Evolutionary conservation across 2,329 filamentous ascomycete species (phyloP), one percentile per base, ranked within the genome.

Genomic region (Colletotrichum magnum): DNA sequence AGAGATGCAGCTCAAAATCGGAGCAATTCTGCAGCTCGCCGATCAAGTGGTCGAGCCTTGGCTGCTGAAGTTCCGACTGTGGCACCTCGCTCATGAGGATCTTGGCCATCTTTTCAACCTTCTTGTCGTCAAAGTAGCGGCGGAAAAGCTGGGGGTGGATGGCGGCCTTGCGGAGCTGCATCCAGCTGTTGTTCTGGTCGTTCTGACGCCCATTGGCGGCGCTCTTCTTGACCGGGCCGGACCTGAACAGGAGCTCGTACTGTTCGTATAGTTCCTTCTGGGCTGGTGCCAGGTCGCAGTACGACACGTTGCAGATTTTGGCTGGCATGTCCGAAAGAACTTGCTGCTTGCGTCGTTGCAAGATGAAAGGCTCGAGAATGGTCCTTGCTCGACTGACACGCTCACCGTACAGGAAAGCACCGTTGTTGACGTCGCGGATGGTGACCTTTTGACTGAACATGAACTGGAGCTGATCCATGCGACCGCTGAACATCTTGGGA

Each of bases 361-460:
- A 84, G 62, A 99, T 96, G 77, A 99, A 99, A 0, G 96, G 96
- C 26, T 95, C 94, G 76, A 99, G 89, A 85, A 99, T 99, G 0
- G 93, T 94, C 63, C 95, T 91, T 2, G 96, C 96, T 52, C 95
- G 89, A 66, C 90, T 89, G 66, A 98, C 96, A 50, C 96, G 92
- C 78, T 97, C 94, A 52, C 90, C 92, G 24, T 96, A 97, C 1
- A 99, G 84, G 12, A 98, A 87, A 1, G 94, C 93, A 24, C 93
- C 93, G 77, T 98, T 91, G 66, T 92, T 89, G 9, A 92, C 88
- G 74, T 95, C 93, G 45, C 91, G 91, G 21, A 94, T 93, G 61
- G 93, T 95, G 13, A 95, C 93, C 76, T 97, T 97, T 77, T 97
- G 93, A 73, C 94, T 94, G 82, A 99, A 99, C 56, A 98, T 92